phyloP scores from a whole-genome alignment of 2,329 filamentous ascomycete genomes.

The Aspergillus pseudoterreus region DNA sequence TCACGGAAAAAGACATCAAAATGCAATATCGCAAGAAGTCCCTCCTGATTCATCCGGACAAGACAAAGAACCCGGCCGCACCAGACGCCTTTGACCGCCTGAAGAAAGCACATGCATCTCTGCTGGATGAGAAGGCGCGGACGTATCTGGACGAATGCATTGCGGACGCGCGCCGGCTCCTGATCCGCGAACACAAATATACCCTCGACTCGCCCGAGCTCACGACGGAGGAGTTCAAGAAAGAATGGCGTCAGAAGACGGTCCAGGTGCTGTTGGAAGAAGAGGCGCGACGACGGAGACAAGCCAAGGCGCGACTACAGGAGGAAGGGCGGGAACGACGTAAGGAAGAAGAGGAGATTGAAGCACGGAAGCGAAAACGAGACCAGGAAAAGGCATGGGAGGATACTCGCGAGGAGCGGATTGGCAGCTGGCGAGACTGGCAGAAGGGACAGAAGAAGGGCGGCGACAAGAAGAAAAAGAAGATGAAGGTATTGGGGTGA shows the following conservation, averaged over 20 bases:
- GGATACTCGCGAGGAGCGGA: slow-evolving; percentile 81
- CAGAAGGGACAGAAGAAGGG: slow-evolving; percentile 65
- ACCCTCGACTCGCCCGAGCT: slow-evolving; percentile 82
- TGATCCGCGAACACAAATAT: slow-evolving; percentile 93
- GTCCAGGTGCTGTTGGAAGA: slow-evolving; percentile 89
- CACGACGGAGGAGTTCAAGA: slow-evolving; percentile 74
- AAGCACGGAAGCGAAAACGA: slow-evolving; percentile 76
- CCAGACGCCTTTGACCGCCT: slow-evolving; percentile 95
- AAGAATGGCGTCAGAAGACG: slow-evolving; percentile 85
- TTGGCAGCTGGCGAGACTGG: slow-evolving; percentile 91
- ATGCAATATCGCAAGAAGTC: slow-evolving; percentile 92
- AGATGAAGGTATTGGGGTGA: slow-evolving; percentile 52
- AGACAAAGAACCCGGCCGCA: slow-evolving; percentile 83
- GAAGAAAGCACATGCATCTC: slow-evolving; percentile 86
- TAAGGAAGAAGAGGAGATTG: slow-evolving; percentile 79
- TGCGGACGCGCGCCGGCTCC: slow-evolving; percentile 87
- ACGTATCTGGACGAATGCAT: slow-evolving; percentile 87
- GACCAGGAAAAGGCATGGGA: slow-evolving; percentile 97
- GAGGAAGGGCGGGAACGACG: slow-evolving; percentile 89
- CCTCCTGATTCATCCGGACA: slow-evolving; percentile 98
- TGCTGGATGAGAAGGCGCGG: slow-evolving; percentile 93
- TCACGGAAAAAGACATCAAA: slow-evolving; percentile 95
- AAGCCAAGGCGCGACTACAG: slow-evolving; percentile 91
- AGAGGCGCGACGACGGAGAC: slow-evolving; percentile 76
- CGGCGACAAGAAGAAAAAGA: slow-evolving; percentile 54